Base-by-base conservation (phyloP, 306 rosid genomes). In the Acmispon strigosus region DNA sequence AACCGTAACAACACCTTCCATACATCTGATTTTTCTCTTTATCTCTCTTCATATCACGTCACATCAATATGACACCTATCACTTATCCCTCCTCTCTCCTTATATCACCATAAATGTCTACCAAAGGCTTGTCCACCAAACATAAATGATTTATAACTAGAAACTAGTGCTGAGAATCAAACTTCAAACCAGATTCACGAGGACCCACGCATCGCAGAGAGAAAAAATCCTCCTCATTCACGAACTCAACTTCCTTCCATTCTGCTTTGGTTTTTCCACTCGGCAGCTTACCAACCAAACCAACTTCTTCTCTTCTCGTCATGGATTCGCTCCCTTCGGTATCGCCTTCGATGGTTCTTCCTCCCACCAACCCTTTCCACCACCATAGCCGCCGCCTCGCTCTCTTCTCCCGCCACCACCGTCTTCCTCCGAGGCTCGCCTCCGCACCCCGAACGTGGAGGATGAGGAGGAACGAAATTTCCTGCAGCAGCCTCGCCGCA, bases 281-380 rank as follows among this genome's bases (percentile, higher is more conserved):
- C 37, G 37, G 37, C 37, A 32, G 37, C 37, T 27, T 32, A 32
- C 37, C 37, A 32, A 32, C 37, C 37, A 32, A 32, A 32, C 37
- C 37, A 32, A 32, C 17, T 60, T 3, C 17, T 4, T 48, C 9
- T 11, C 57, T 24, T 42, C 65, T 10, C 24, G 7, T n/a, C 15
- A 92, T 94, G 99, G 99, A 94, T 79, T 91, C 97, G 1, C 88
- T 94, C 36, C 85, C 97, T 5, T 83, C 97, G 0, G 94, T 94
- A 0, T 85, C 89, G 0, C 85, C 97, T 16, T 87, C 97, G 62
- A 62, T 86, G 54, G 87, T 82, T 13, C 84, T 90, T 13, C 96
- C 92, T 61, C 89, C 90, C 9, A 80, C 70, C 36, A 82, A 76
- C 29, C 63, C 79, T 0, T 84, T 85, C 80, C 75, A 75, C 55